phyloP scores from a whole-genome alignment of 352 stramenopile genomes.

The Globisporangium ultimum region DNA sequence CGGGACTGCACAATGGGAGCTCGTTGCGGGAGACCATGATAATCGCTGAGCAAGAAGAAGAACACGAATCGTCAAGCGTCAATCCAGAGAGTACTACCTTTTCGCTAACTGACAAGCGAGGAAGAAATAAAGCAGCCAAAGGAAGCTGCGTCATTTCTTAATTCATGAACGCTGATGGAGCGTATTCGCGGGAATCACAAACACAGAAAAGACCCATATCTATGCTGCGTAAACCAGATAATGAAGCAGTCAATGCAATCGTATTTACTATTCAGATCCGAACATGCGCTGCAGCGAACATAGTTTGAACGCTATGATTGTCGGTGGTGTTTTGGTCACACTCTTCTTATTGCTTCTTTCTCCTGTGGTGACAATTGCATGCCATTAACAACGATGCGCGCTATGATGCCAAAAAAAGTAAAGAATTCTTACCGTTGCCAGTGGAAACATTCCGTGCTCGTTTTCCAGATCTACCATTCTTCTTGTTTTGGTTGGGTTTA shows the following conservation, averaged over 20 bases:
- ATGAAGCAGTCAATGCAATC: neutral
- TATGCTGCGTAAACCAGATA: too few species aligned
- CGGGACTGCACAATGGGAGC: conserved; percentile 41
- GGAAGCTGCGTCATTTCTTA: conserved; percentile 23
- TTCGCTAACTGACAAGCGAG: conserved; percentile 13
- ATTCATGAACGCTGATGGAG: neutral
- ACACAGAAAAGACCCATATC: neutral
- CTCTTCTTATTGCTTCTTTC: neutral
- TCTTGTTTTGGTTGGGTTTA: too few species aligned
- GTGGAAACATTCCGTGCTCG: too few species aligned
- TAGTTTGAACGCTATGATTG: conserved; percentile 12
- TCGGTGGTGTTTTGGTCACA: neutral
- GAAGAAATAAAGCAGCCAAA: conserved; percentile 10
- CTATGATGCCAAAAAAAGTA: too few species aligned
- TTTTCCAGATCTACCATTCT: too few species aligned
- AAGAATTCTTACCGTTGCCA: too few species aligned
- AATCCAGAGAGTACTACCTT: conserved; percentile 1
- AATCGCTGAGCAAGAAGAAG: conserved; percentile 65
- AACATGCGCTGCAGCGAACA: conserved; percentile 58
- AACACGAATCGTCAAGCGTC: conserved; percentile 12
- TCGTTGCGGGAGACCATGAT: conserved; percentile 65
- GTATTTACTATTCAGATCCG: conserved; percentile 8
- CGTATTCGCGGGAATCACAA: neutral
- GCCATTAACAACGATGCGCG: too few species aligned
- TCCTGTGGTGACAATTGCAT: neutral